phyloP scores from a whole-genome alignment of 2,329 filamentous ascomycete species.

The Zalaria sp. region DNA sequence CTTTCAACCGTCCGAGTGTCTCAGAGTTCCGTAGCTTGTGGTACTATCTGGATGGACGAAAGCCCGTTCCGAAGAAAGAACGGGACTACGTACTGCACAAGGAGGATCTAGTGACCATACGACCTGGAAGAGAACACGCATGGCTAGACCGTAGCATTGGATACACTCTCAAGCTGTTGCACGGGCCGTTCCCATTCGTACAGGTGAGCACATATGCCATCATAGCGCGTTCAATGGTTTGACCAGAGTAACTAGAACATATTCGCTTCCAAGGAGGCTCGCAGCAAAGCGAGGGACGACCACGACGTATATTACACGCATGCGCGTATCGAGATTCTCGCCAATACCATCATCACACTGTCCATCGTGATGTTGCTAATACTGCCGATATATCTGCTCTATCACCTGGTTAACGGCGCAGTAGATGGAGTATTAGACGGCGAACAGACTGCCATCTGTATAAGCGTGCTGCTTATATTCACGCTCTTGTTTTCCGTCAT shows the following conservation, averaged over 20 bases:
- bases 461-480: constrained; percentile 11
- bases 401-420: constrained; percentile 10
- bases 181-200: too few relatives aligned
- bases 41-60: constrained; percentile 13
- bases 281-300: constrained; percentile 6
- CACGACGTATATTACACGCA: constrained; percentile 11
- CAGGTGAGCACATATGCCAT: too few relatives aligned
- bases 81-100: constrained; percentile 20
- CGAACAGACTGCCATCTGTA: constrained; percentile 10
- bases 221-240: too few relatives aligned
- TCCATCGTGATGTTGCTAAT: constrained; percentile 13
- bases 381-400: constrained; percentile 15
- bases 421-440: constrained; percentile 1
- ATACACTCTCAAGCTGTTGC: neutral
- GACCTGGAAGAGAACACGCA: constrained; percentile 23
- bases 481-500: constrained; percentile 14
- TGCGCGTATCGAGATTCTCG: constrained; percentile 10
- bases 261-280: constrained; percentile 5
- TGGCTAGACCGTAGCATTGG: constrained; percentile 21
- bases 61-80: constrained; percentile 12
- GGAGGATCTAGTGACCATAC: constrained; percentile 26
- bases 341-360: constrained; percentile 12
- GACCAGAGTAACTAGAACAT: too few relatives aligned
- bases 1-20: constrained; percentile 15
- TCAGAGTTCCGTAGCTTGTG: constrained; percentile 20